phyloP scores from a whole-genome alignment of 225 moss, liverwort and hornwort genomes.

The Pseudisothecium myosuroides region DNA sequence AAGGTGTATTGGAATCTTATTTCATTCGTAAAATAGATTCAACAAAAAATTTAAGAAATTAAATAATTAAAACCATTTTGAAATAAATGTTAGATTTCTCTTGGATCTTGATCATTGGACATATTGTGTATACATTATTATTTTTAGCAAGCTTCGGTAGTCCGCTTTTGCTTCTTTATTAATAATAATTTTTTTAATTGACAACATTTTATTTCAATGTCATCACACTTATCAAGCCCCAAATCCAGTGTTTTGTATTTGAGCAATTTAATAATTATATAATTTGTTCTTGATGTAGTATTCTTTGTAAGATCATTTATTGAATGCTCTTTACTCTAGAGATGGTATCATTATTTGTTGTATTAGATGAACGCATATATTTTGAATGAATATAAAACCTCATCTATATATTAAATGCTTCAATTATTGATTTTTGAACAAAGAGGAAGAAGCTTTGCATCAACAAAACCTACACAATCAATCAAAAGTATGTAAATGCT shows the following conservation, averaged over 20 bases:
- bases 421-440: background rate
- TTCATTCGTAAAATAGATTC: background rate
- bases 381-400: background rate
- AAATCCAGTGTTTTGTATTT: background rate
- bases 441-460: fast-evolving
- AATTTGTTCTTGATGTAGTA: background rate
- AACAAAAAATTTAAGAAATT: too few relatives aligned
- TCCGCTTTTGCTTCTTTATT: background rate
- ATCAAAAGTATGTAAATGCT: background rate
- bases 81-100: background rate
- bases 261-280: background rate
- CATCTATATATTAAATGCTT: background rate
- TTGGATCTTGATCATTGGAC: background rate
- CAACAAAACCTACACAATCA: background rate
- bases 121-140: background rate
- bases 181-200: fast-evolving
- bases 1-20: background rate
- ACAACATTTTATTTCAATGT: background rate
- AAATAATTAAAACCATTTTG: background rate
- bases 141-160: background rate
- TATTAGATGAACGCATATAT: too few relatives aligned
- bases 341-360: too few relatives aligned
- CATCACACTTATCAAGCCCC: background rate
- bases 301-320: background rate
- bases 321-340: too few relatives aligned